phyloP scores from a whole-genome alignment of 164 flowering plant species.

The Amborella trichopoda region DNA sequence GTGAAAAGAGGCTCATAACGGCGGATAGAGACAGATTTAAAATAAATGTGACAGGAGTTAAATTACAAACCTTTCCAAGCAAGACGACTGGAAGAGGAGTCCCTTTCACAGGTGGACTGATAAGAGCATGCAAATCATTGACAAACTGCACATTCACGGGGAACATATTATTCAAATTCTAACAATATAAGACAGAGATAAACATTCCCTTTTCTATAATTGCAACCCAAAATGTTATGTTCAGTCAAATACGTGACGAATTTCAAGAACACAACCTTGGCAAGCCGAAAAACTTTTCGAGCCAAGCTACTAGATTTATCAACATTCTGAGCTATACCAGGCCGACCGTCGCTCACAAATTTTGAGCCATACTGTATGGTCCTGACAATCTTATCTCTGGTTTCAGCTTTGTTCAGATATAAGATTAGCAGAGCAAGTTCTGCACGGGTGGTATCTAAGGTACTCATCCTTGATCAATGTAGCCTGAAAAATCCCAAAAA shows the following conservation, averaged over 20 bases:
- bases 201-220: no score
- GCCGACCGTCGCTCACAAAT: slow-evolving; percentile 83
- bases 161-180: no score
- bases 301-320: slow-evolving; percentile 93
- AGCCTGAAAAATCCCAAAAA: no score
- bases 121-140: slow-evolving; percentile 85
- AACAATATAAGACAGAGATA: not conserved
- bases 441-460: slow-evolving; percentile 74
- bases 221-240: no score
- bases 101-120: slow-evolving; percentile 83
- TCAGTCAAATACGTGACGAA: no score
- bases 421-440: slow-evolving; percentile 82
- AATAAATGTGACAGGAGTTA: no score
- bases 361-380: slow-evolving; percentile 98
- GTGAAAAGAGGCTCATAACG: not conserved
- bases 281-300: slow-evolving; percentile 93
- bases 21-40: not conserved
- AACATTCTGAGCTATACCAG: slow-evolving; percentile 96
- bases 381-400: slow-evolving; percentile 98
- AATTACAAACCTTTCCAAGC: slow-evolving; percentile 69
- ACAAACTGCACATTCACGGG: slow-evolving; percentile 99
- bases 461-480: slow-evolving; percentile 64
- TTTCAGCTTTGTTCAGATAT: slow-evolving; percentile 96
- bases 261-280: slow-evolving; percentile 72
- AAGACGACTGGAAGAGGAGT: slow-evolving; percentile 87